A percentile compares a stretch with the other conserved stretches of the same genome.
Evolutionary conservation across 768 basidiomycete genomes (phyloP).

Genomic region (Podaxis mareebaensis): DNA sequence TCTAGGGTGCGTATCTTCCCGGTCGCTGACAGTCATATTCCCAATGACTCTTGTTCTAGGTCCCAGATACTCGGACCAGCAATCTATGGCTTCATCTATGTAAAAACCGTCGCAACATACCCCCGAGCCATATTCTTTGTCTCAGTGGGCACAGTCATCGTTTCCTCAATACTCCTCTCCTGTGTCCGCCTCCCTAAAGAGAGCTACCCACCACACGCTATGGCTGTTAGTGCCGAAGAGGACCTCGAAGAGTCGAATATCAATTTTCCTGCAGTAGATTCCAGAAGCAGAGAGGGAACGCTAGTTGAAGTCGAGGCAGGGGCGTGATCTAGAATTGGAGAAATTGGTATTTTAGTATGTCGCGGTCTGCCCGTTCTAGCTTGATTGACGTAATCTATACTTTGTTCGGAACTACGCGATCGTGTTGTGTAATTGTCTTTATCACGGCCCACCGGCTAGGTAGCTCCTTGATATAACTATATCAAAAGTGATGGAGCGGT

Average conservation of each 20-base stretch:
- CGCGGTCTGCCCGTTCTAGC: neutral
- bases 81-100: conserved; percentile 71
- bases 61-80: conserved; percentile 71
- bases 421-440: neutral
- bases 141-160: conserved; percentile 36
- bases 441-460: neutral
- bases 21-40: neutral
- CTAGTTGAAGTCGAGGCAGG: neutral
- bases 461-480: neutral
- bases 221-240: neutral
- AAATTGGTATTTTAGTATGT: neutral
- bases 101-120: conserved; percentile 66
- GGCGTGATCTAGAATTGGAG: neutral
- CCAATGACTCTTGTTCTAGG: conserved; percentile 33
- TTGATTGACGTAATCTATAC: neutral
- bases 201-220: neutral
- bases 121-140: conserved; percentile 73
- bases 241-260: neutral
- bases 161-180: conserved; percentile 46
- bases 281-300: conserved; percentile 5
- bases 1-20: conserved; percentile 44
- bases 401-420: neutral
- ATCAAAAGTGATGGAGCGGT: neutral
- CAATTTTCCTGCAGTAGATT: neutral
- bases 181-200: conserved; percentile 45